These are phyloP conservation scores for Vanrija sp. DNA, from an alignment of 1,284 basidiomycete species.

Conservation along the genomic window DNA sequence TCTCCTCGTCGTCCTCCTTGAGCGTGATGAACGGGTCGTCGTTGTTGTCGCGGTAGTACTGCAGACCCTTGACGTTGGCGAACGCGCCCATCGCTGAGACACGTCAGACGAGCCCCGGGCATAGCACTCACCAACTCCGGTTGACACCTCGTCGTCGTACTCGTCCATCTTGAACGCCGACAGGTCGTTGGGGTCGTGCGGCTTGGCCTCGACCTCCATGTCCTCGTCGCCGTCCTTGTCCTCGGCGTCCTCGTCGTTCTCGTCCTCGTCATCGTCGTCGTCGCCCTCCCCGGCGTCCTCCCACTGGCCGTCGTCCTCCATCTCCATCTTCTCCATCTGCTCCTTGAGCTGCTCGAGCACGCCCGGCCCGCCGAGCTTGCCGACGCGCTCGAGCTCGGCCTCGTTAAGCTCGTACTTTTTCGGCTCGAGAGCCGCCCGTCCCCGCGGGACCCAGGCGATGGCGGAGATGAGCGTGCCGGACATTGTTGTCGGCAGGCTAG, in stretches of 20 bases:
- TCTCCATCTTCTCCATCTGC: slow-evolving; percentile 69
- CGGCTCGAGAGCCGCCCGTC: slow-evolving; percentile 71
- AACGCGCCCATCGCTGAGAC: slow-evolving; percentile 74
- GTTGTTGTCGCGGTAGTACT: slow-evolving; percentile 84
- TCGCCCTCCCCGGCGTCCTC: slow-evolving; percentile 63
- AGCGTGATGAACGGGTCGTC: slow-evolving; percentile 97
- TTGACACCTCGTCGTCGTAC: slow-evolving; percentile 80
- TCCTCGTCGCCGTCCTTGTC: slow-evolving; percentile 38
- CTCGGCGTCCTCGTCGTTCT: slow-evolving; percentile 54
- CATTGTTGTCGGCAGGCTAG: slow-evolving; percentile 25
- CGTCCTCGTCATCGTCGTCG: slow-evolving; percentile 32
- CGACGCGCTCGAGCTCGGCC: slow-evolving; percentile 83
- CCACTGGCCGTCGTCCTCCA: slow-evolving; percentile 51
- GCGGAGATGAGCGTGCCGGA: slow-evolving; percentile 55
- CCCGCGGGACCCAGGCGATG: slow-evolving; percentile 73
- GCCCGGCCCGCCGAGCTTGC: slow-evolving; percentile 73
- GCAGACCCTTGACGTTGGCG: slow-evolving; percentile 91
- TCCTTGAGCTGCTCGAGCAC: slow-evolving; percentile 79
- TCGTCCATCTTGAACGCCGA: slow-evolving; percentile 87
- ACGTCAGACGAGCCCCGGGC: neutral
- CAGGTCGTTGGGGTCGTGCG: slow-evolving; percentile 68
- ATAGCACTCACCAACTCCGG: slow-evolving; percentile 54
- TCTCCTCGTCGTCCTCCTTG: slow-evolving; percentile 77
- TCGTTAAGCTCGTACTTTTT: slow-evolving; percentile 88
- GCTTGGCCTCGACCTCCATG: slow-evolving; percentile 31